Percentiles rank a stretch among this genome's conserved stretches.
phyloP scores from a whole-genome alignment of 164 flowering plant genomes.

The Malania oleifera region DNA sequence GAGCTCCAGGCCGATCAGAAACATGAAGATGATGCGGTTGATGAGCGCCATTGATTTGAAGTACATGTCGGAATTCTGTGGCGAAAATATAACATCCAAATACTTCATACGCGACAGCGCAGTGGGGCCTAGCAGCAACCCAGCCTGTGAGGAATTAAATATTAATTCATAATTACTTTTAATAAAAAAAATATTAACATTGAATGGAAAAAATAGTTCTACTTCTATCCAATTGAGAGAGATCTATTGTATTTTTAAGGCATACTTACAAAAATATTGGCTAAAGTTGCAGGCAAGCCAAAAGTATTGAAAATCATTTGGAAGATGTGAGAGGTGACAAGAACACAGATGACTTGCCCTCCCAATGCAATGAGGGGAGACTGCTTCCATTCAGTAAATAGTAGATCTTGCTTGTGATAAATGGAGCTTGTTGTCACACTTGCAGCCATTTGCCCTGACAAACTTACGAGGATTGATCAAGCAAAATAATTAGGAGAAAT shows the following conservation, averaged over 20 bases:
- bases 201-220: neutral
- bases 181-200: neutral
- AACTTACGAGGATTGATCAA: too few species aligned
- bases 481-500: too few species aligned
- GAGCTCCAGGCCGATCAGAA: conserved; percentile 51
- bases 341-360: conserved; percentile 36
- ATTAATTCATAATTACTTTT: neutral
- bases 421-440: too few species aligned
- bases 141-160: conserved; percentile 41
- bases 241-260: conserved; percentile 5
- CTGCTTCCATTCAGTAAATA: too few species aligned
- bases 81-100: conserved; percentile 24
- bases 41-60: conserved; percentile 28
- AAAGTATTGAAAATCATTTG: conserved; percentile 47
- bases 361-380: conserved; percentile 33
- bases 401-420: too few species aligned
- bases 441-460: too few species aligned
- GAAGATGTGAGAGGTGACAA: conserved; percentile 55
- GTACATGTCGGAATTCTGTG: conserved; percentile 19
- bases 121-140: conserved; percentile 57
- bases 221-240: too few species aligned
- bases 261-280: conserved; percentile 62
- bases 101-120: conserved; percentile 27
- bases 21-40: conserved; percentile 44
- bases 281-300: conserved; percentile 55